These are phyloP conservation scores for Ogataea ganodermae DNA, from an alignment of 805 yeast genomes.

Conservation along the genomic window DNA sequence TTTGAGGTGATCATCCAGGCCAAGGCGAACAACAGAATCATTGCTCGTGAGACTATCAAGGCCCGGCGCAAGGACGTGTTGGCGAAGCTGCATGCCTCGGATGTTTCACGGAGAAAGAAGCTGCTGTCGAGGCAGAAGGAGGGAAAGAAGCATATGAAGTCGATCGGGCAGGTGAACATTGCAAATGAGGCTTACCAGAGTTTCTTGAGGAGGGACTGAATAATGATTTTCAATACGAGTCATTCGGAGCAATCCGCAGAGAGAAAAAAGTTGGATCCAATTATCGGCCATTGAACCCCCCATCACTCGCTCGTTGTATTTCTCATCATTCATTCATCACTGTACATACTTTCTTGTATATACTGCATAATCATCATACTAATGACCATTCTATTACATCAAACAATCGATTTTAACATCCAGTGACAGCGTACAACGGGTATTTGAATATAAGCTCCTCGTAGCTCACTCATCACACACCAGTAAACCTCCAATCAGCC, in stretches of 20 bases:
- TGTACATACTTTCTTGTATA: slow-evolving; percentile 9
- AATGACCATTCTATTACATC: not conserved
- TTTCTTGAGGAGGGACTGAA: slow-evolving; percentile 51
- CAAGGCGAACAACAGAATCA: slow-evolving; percentile 70
- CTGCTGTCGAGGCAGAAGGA: slow-evolving; percentile 86
- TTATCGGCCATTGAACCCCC: not conserved
- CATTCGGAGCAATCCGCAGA: no score
- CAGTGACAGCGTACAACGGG: no score
- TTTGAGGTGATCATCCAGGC: slow-evolving; percentile 95
- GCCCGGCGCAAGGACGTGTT: slow-evolving; percentile 95
- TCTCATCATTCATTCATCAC: not conserved
- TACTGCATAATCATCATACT: slow-evolving; percentile 4
- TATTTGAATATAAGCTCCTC: not conserved
- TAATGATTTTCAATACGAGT: no score
- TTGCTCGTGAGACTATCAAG: slow-evolving; percentile 91
- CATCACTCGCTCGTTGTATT: not conserved
- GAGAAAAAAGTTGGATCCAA: no score
- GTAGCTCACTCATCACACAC: not conserved
- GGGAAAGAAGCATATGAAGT: slow-evolving; percentile 84
- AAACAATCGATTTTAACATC: no score
- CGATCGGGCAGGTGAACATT: slow-evolving; percentile 75
- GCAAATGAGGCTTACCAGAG: slow-evolving; percentile 89
- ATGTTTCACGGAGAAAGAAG: slow-evolving; percentile 86
- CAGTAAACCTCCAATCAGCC: slow-evolving; percentile 18
- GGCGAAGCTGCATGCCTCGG: slow-evolving; percentile 91